Evolutionary conservation across 179 eudicot genomes (phyloP).

Genomic region (Beta macrorhiza): DNA sequence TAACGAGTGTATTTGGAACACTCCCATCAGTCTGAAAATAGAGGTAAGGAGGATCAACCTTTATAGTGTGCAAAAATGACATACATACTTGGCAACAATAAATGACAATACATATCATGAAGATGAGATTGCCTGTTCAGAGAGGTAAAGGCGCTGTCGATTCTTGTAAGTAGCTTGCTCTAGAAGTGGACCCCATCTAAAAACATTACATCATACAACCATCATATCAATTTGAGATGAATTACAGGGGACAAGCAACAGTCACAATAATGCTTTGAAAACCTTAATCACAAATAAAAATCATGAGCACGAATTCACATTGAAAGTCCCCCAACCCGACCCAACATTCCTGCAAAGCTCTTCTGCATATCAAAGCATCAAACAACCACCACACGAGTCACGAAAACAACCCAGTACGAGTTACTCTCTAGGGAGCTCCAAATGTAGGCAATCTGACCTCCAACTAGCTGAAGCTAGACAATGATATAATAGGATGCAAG

Average conservation of each 20-base stretch:
- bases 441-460: neutral
- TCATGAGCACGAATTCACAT: neutral
- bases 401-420: neutral
- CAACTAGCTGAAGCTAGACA: neutral
- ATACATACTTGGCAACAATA: neutral
- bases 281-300: neutral
- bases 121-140: constrained; percentile 69
- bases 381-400: neutral
- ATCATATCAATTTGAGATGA: constrained; percentile 3
- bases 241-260: too few relatives aligned
- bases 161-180: constrained; percentile 90
- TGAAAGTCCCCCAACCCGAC: neutral
- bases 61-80: neutral
- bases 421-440: neutral
- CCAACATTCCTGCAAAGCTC: neutral
- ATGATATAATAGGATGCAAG: neutral
- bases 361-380: neutral
- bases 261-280: neutral
- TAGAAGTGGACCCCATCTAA: constrained; percentile 86
- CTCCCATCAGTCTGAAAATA: constrained; percentile 85
- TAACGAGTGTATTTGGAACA: constrained; percentile 93
- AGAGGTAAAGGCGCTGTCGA: constrained; percentile 87
- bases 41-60: constrained; percentile 5
- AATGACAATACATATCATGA: constrained; percentile 2
- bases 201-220: constrained; percentile 11